phyloP scores from a whole-genome alignment of 2,329 filamentous ascomycete genomes.

The Botrytis hyacinthi region DNA sequence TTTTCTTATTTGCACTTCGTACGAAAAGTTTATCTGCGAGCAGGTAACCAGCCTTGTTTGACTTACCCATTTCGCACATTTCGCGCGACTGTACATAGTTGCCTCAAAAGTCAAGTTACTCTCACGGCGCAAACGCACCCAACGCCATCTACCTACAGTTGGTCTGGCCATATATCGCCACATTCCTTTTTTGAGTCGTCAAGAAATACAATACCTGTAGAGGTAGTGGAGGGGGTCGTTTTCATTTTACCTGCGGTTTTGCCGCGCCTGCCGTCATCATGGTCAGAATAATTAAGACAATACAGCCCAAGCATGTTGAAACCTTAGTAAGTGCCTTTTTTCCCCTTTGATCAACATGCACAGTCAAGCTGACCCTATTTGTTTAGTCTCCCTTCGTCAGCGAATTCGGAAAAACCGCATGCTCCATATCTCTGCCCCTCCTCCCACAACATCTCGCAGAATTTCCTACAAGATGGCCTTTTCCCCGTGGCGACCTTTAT shows the following conservation, averaged over 20 bases:
- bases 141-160: constrained; percentile 19
- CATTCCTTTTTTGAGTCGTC: constrained; percentile 39
- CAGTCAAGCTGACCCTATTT: constrained; percentile 26
- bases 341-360: neutral
- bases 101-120: constrained; percentile 12
- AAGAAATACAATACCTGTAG: constrained; percentile 28
- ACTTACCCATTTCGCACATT: constrained; percentile 23
- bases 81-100: constrained; percentile 23
- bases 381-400: constrained; percentile 80
- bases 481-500: constrained; percentile 91
- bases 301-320: constrained; percentile 66
- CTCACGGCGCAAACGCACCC: constrained; percentile 22
- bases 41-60: constrained; percentile 19
- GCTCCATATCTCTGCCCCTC: constrained; percentile 67
- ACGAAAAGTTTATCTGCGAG: constrained; percentile 18
- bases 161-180: constrained; percentile 39
- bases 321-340: constrained; percentile 54
- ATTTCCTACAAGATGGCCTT: constrained; percentile 90
- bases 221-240: constrained; percentile 53
- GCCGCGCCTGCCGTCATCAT: constrained; percentile 59
- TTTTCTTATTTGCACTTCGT: neutral
- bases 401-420: constrained; percentile 72
- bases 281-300: constrained; percentile 67
- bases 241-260: constrained; percentile 48
- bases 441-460: constrained; percentile 72